Evolutionary conservation across 148 eudicot species (phyloP).

Genomic region (Heliosperma pusillum): DNA sequence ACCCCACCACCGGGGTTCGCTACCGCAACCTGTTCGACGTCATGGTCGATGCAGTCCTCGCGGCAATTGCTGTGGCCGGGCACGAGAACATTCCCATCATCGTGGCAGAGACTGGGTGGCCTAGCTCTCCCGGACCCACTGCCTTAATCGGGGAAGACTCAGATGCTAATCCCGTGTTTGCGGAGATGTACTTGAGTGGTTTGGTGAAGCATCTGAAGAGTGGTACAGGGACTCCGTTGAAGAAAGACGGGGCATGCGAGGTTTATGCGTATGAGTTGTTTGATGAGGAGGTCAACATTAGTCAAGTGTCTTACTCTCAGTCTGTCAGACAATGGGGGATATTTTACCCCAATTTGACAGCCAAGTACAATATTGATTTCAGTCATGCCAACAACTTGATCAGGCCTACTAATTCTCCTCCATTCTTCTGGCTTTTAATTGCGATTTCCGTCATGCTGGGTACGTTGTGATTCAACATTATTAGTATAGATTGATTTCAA

Average conservation of each 20-base stretch:
- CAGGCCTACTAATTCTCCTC: too few species aligned
- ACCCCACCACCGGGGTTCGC: conserved; percentile 62
- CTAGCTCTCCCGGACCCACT: conserved; percentile 25
- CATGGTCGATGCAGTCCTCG: conserved; percentile 68
- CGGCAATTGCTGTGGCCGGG: conserved; percentile 63
- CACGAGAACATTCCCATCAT: conserved; percentile 73
- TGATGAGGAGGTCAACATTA: conserved; percentile 30
- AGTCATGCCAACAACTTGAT: neutral
- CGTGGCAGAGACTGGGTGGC: conserved; percentile 85
- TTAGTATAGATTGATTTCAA: neutral
- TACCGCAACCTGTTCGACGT: conserved; percentile 75
- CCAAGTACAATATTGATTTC: conserved; percentile 45
- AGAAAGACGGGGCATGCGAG: conserved; percentile 63
- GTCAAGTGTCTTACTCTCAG: neutral
- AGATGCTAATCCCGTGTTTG: conserved; percentile 44
- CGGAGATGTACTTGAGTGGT: conserved; percentile 64
- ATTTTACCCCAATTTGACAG: conserved; percentile 52
- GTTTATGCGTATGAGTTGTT: conserved; percentile 64
- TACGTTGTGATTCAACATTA: neutral
- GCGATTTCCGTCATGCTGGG: neutral
- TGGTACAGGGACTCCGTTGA: conserved; percentile 68
- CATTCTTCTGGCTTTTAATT: neutral
- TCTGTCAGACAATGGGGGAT: conserved; percentile 33
- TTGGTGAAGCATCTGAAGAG: conserved; percentile 50
- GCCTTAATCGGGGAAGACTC: conserved; percentile 29